Conservation (phyloP, 371 early-diverging fungal genomes). For the Funneliformis caledonium region DNA sequence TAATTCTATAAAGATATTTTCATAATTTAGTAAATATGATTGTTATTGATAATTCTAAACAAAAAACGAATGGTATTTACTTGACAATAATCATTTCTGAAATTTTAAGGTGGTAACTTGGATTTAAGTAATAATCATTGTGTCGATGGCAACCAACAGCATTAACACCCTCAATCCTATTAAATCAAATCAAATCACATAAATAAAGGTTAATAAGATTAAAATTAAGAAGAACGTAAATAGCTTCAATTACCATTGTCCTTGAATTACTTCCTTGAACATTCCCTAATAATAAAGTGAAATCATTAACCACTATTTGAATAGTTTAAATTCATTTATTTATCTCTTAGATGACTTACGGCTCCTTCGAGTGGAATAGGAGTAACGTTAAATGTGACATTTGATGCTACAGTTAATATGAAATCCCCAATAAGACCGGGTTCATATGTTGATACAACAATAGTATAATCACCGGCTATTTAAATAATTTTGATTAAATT, state of each 20-base stretch:
- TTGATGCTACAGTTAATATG: conserved; percentile 65
- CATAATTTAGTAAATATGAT: neutral
- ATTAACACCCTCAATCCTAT: conserved; percentile 60
- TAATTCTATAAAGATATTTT: conserved; percentile 51
- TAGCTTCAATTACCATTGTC: conserved; percentile 57
- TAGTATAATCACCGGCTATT: conserved; percentile 73
- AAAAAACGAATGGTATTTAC: conserved; percentile 46
- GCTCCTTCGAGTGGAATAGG: conserved; percentile 81
- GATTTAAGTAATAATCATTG: conserved; percentile 67
- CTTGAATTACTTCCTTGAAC: conserved; percentile 69
- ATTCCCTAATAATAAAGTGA: conserved; percentile 56
- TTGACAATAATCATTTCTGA: conserved; percentile 64
- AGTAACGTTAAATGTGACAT: conserved; percentile 51
- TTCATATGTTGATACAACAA: conserved; percentile 80
- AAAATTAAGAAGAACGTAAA: neutral
- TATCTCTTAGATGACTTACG: conserved; percentile 55
- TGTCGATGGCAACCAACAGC: conserved; percentile 72
- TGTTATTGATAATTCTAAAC: neutral
- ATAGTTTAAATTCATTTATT: conserved; percentile 33
- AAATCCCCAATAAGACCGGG: conserved; percentile 72
- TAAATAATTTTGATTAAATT: neutral
- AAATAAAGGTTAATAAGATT: neutral
- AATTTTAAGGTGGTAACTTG: conserved; percentile 68
- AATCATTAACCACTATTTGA: neutral
- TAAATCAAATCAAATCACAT: neutral